These are phyloP conservation scores for Balansia obtecta DNA, from an alignment of 2,329 filamentous ascomycete genomes.

Conservation along the genomic window DNA sequence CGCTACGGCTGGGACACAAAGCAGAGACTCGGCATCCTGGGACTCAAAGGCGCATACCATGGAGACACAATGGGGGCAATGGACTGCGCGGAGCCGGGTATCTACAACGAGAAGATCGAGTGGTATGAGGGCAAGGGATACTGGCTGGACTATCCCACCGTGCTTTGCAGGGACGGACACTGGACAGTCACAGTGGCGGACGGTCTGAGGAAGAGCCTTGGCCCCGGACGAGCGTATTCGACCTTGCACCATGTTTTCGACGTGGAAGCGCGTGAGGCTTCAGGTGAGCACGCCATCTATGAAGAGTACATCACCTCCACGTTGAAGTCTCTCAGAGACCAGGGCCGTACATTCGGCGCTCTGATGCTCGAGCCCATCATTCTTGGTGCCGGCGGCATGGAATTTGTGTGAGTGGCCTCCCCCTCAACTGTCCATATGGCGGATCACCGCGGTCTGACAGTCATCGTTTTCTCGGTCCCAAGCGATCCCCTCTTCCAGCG, in stretches of 20 bases:
- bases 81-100: constrained; percentile 69
- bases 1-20: constrained; percentile 53
- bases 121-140: constrained; percentile 71
- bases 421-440: neutral
- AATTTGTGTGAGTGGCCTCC: constrained; percentile 50
- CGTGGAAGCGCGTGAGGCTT: constrained; percentile 32
- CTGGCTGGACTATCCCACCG: constrained; percentile 70
- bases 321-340: constrained; percentile 35
- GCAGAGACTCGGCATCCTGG: constrained; percentile 53
- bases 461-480: neutral
- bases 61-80: constrained; percentile 83
- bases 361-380: constrained; percentile 71
- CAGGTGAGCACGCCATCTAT: constrained; percentile 39
- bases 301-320: constrained; percentile 43
- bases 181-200: constrained; percentile 53
- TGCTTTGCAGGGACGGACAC: constrained; percentile 51
- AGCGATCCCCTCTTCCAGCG: constrained; percentile 75
- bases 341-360: constrained; percentile 60
- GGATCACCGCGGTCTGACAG: neutral
- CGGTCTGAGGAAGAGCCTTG: constrained; percentile 33
- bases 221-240: constrained; percentile 28
- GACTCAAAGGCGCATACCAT: constrained; percentile 71
- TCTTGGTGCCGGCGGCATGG: constrained; percentile 74
- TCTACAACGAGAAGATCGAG: constrained; percentile 71
- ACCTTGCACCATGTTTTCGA: constrained; percentile 49